Base-by-base conservation (phyloP, 1,284 basidiomycete species). In the Leccinum subrobustum region DNA sequence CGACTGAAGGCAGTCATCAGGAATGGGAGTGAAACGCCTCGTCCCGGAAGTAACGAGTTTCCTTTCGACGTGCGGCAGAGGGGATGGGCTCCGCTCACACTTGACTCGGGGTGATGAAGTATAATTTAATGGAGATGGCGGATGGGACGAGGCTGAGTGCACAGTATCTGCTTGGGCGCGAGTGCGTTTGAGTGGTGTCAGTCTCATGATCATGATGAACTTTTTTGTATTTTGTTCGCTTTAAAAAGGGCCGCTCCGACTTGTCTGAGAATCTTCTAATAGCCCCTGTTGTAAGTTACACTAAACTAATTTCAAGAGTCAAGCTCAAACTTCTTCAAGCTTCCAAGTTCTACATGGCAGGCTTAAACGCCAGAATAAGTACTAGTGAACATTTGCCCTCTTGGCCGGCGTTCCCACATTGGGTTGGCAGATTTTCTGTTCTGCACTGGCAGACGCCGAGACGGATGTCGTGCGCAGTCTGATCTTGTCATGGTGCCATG, bases 21-120 rank as follows among this genome's bases (percentile, higher is more conserved):
- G 74, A 42, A 73, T 33, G 16, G 71, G 71, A 18, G 60, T 47
- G 56, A 70, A 73, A 35, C 70, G 67, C 48, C 64, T 75, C 37
- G 65, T 61, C 31, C 71, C 71, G 1, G 61, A 65, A 20, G 64
- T 68, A 39, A 74, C 57, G 25, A 73, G 61, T 20, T 48, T 64
- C 44, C 63, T 73, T 37, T 63, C 54, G n/a, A 27, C 8, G 20
- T 27, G 20, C 11, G 31, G 31, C 0, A 18, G 18, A n/a, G 69
- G 72, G 16, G 71, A 58, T 12, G 52, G 55, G 54, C 65, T 64
- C 8, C 56, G 61, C 54, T 75, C 73, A 44, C 16, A 11, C 57
- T 75, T 73, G 52, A 57, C 53, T 23, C 59, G 55, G 8, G 56
- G 1, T 25, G 44, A 8, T n/a, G 33, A 12, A 6, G 39, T 11